These are phyloP conservation scores for Sanghuangporus sanghuang DNA, from an alignment of 1,284 basidiomycete genomes.

Conservation along the genomic window DNA sequence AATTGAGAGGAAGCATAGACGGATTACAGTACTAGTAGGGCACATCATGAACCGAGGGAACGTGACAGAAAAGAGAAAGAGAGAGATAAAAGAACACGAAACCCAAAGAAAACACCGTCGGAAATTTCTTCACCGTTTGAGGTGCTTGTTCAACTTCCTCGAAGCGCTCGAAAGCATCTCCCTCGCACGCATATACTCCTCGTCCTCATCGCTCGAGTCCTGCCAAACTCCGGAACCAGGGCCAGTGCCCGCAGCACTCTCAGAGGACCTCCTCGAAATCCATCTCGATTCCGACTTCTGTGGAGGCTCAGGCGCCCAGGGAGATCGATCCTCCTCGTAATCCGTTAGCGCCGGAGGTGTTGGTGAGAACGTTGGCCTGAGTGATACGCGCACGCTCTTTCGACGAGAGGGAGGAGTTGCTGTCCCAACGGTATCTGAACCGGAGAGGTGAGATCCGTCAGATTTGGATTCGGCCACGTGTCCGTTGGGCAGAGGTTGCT, in stretches of 20 bases:
- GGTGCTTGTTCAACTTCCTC: slow-evolving; percentile 31
- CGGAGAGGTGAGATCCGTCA: slow-evolving; percentile 17
- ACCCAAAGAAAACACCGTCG: background rate
- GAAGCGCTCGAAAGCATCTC: slow-evolving; percentile 41
- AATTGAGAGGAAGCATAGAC: background rate
- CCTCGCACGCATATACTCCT: slow-evolving; percentile 55
- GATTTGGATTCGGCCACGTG: background rate
- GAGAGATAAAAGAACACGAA: background rate
- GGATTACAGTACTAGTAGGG: no score
- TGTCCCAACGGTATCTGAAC: slow-evolving; percentile 21
- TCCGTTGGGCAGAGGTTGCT: background rate
- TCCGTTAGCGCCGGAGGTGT: slow-evolving; percentile 61
- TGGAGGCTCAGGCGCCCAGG: slow-evolving; percentile 7
- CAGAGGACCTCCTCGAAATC: slow-evolving; percentile 24
- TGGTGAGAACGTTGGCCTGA: slow-evolving; percentile 65
- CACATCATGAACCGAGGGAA: background rate
- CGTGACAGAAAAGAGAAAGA: background rate
- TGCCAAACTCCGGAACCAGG: slow-evolving; percentile 37
- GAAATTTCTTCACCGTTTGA: background rate
- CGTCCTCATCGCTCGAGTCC: slow-evolving; percentile 70
- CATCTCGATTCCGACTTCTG: background rate
- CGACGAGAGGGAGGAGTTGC: slow-evolving; percentile 36
- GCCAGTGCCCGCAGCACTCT: slow-evolving; percentile 22
- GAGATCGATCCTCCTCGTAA: slow-evolving; percentile 32
- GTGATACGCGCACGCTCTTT: slow-evolving; percentile 71